Percentiles rank a stretch among this genome's conserved stretches.
Evolutionary conservation across 2,329 filamentous ascomycete species (phyloP).

Genomic region (Coniochaeta pulveracea): DNA sequence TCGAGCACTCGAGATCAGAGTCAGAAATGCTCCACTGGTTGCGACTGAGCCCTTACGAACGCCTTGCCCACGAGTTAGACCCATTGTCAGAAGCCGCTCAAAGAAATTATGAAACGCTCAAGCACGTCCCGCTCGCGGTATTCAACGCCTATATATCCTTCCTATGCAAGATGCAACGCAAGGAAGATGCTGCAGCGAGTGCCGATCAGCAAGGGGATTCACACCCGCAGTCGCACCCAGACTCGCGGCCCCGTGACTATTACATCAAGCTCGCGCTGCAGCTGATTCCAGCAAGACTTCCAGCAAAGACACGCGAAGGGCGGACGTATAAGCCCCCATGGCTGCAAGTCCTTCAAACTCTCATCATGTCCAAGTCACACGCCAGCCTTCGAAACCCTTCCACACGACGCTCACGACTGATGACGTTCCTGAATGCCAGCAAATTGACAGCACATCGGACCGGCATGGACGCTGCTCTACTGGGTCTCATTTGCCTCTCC

Average conservation of each 20-base stretch:
- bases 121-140: slow-evolving; percentile 20
- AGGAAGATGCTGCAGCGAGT: slow-evolving; percentile 6
- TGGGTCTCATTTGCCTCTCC: slow-evolving; percentile 23
- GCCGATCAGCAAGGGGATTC: too few relatives aligned
- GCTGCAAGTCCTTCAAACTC: slow-evolving; percentile 26
- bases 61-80: slow-evolving; percentile 3
- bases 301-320: slow-evolving; percentile 13
- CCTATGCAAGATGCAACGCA: slow-evolving; percentile 31
- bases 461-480: slow-evolving; percentile 22
- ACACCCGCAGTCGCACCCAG: slow-evolving; percentile 6
- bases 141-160: slow-evolving; percentile 40
- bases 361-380: slow-evolving; percentile 22
- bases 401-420: neutral
- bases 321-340: slow-evolving; percentile 26
- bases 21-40: slow-evolving; percentile 38
- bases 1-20: slow-evolving; percentile 38
- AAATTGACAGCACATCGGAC: slow-evolving; percentile 15
- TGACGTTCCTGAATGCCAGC: slow-evolving; percentile 19
- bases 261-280: slow-evolving; percentile 22
- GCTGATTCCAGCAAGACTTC: slow-evolving; percentile 18
- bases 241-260: neutral
- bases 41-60: slow-evolving; percentile 26
- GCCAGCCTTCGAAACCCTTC: neutral
- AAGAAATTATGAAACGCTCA: slow-evolving; percentile 10
- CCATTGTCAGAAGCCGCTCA: slow-evolving; percentile 8